Base-by-base conservation (phyloP, 2,329 filamentous ascomycete species). In the Monilinia laxa region DNA sequence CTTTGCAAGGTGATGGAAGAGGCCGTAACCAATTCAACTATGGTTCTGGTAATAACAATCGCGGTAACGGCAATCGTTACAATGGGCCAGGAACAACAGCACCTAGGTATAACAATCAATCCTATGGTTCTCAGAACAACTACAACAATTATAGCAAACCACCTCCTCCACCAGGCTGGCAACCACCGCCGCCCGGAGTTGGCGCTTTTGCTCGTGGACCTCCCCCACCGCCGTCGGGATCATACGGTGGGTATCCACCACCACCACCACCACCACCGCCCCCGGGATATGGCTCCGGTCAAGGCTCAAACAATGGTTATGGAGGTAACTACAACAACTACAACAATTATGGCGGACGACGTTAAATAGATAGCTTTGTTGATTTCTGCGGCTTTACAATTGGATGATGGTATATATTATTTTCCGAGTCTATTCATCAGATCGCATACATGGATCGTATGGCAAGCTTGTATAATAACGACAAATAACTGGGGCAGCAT, bases 11-110 rank as follows among this genome's bases (percentile, higher is more conserved):
- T 67, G 79, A 82, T 64, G 80, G 83, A 42, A 77, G 80, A 59
- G 80, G 82, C 68, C 78, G 80, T 47, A 79, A 79, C 59, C 81
- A 80, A 23, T 84, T 86, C 75, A 86, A 85, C 70, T 88, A 87
- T 75, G 80, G 79, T 4, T 75, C 76, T 14, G 47, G 65, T 16
- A 65, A 60, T 52, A 70, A 71, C n/a, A 71, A 71, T 67, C 68
- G 73, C 66, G 40, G 62, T 25, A 45, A 68, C 62, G 47, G 35
- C 11, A 65, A 53, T 65, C 51, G 51, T 40, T 62, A 62, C n/a
- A 62, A 51, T 45, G 59, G 60, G 42, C 65, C 58, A 23, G 62
- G 62, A 42, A 56, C 58, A 35, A 62, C 58, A 40, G 58, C 58
- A 31, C 64, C 64, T 25, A 62, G 65, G 42, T 65, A 57, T n/a